These are phyloP conservation scores for Golubevia sp. DNA, from an alignment of 1,284 basidiomycete species.

Conservation along the genomic window DNA sequence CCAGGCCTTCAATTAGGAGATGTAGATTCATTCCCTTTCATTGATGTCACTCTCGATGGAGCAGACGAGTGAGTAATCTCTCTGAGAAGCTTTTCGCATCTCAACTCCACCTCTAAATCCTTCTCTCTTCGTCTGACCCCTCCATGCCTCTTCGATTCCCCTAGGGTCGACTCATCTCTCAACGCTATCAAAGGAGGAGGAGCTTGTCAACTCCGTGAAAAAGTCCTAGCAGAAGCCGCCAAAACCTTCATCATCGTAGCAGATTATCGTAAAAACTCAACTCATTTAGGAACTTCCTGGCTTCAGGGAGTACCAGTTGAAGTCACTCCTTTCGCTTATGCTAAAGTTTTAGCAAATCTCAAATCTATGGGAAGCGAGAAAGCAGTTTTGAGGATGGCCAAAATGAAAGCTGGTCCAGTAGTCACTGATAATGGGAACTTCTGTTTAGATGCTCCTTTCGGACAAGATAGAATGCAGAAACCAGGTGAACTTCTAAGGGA, in stretches of 20 bases:
- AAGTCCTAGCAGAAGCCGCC: slow-evolving; percentile 93
- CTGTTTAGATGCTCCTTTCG: slow-evolving; percentile 81
- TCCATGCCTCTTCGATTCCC: slow-evolving; percentile 5
- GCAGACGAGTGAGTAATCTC: slow-evolving; percentile 73
- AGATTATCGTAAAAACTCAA: slow-evolving; percentile 85
- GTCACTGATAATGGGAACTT: slow-evolving; percentile 78
- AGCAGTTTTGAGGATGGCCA: slow-evolving; percentile 48
- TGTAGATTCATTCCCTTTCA: slow-evolving; percentile 71
- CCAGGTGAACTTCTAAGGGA: slow-evolving; percentile 60
- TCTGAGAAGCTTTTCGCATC: slow-evolving; percentile 4
- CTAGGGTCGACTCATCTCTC: slow-evolving; percentile 80
- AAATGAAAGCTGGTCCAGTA: slow-evolving; percentile 82
- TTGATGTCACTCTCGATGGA: slow-evolving; percentile 96
- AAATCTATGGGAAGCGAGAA: slow-evolving; percentile 41
- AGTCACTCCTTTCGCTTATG: slow-evolving; percentile 94
- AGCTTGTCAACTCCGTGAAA: slow-evolving; percentile 94
- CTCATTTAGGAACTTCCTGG: slow-evolving; percentile 81
- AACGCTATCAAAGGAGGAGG: slow-evolving; percentile 98
- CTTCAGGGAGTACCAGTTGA: slow-evolving; percentile 89
- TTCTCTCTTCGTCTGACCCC: not conserved
- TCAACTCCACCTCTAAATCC: not conserved
- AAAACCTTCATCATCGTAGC: slow-evolving; percentile 89
- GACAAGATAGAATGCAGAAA: slow-evolving; percentile 71
- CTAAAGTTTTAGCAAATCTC: slow-evolving; percentile 67
- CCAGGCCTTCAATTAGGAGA: slow-evolving; percentile 77